These are phyloP conservation scores for Poa pratensis DNA, from an alignment of 176 grass and related monocot species.

Conservation along the genomic window DNA sequence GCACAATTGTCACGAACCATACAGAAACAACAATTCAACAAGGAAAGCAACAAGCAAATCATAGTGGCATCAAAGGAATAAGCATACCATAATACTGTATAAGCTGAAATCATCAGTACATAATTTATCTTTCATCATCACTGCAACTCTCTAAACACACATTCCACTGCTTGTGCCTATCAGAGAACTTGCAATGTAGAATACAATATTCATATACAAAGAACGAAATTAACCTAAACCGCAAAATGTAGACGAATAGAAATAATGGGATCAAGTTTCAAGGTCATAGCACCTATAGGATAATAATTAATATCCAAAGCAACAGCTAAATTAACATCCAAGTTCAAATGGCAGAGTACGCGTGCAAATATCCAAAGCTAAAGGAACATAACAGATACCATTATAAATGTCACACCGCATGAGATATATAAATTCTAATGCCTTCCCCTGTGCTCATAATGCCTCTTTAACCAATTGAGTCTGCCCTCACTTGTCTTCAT, in stretches of 20 bases:
- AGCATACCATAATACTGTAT: neutral
- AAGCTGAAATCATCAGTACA: neutral
- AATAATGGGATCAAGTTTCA: neutral
- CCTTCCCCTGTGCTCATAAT: neutral
- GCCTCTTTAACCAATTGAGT: slow-evolving; percentile 3
- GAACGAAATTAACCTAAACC: neutral
- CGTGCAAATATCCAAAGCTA: neutral
- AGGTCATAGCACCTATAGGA: neutral
- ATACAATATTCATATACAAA: neutral
- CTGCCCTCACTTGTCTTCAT: slow-evolving; percentile 7
- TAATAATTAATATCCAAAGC: neutral
- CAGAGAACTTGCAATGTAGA: neutral
- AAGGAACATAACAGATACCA: neutral
- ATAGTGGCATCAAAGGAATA: neutral
- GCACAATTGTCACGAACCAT: neutral
- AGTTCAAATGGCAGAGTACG: neutral
- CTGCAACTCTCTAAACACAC: neutral
- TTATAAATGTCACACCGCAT: neutral
- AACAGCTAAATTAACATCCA: neutral
- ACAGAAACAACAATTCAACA: neutral
- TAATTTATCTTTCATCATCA: neutral
- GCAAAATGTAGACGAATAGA: neutral
- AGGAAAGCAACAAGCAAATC: neutral
- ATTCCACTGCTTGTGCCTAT: neutral
- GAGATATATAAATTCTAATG: neutral